A percentile compares a stretch with the other conserved stretches of the same genome.
Conservation (phyloP, 352 stramenopile species). For the Pythium chondricola region DNA sequence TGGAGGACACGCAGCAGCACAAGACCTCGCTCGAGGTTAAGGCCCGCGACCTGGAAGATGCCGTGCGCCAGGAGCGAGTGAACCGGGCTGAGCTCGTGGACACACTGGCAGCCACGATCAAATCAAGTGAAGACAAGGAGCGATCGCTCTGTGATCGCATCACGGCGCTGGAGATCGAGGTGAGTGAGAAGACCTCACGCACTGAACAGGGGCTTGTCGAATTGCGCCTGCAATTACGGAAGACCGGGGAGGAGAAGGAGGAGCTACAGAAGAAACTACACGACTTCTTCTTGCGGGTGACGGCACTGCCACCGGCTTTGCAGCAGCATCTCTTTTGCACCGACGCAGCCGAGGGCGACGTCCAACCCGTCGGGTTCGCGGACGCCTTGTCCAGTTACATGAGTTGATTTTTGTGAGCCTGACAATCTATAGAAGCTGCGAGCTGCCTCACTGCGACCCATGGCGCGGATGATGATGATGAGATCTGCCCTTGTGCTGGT, state of each 20-base stretch:
- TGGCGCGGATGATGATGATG: too few relatives aligned
- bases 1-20: constrained; percentile 25
- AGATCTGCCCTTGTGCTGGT: too few relatives aligned
- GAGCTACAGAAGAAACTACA: constrained; percentile 76
- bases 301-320: constrained; percentile 50
- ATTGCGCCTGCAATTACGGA: constrained; percentile 39
- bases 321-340: constrained; percentile 68
- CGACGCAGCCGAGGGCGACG: constrained; percentile 19
- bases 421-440: neutral
- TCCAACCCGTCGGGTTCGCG: constrained; percentile 56
- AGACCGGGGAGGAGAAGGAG: constrained; percentile 74
- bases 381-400: constrained; percentile 74
- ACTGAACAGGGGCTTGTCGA: constrained; percentile 58
- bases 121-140: constrained; percentile 47
- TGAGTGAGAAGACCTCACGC: constrained; percentile 60
- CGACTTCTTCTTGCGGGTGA: constrained; percentile 73
- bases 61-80: constrained; percentile 48
- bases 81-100: constrained; percentile 74
- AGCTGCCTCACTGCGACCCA: constrained; percentile 18
- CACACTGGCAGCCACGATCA: constrained; percentile 58
- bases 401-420: constrained; percentile 27
- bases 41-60: constrained; percentile 42
- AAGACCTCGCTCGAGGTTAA: constrained; percentile 35
- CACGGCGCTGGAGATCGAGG: constrained; percentile 36
- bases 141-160: constrained; percentile 33